Evolutionary conservation across 768 basidiomycete species (phyloP).

Genomic region (Mycena amicta): DNA sequence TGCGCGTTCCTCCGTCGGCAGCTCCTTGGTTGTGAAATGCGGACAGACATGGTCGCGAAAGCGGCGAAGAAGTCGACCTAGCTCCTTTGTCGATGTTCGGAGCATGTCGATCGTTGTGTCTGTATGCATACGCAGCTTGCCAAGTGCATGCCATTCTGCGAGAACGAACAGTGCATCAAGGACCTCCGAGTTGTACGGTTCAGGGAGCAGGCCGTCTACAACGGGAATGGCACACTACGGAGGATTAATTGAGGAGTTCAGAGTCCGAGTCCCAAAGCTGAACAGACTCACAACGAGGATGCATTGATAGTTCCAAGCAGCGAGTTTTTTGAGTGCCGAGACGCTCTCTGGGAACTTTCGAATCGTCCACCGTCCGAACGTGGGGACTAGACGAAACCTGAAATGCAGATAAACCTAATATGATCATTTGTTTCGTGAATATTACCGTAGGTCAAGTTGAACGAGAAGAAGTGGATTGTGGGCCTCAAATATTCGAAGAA

Average conservation of each 20-base stretch:
- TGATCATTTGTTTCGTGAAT: no score
- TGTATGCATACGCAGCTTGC: constrained; percentile 34
- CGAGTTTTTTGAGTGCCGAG: background rate
- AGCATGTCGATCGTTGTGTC: constrained; percentile 20
- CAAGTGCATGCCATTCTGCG: constrained; percentile 19
- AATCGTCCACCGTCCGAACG: background rate
- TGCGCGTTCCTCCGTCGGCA: constrained; percentile 21
- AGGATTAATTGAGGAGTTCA: background rate
- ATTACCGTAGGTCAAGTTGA: background rate
- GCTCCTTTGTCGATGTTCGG: constrained; percentile 8
- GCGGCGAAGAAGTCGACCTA: constrained; percentile 15
- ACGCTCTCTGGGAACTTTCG: background rate
- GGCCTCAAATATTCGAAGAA: constrained; percentile 8
- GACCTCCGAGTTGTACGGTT: constrained; percentile 9
- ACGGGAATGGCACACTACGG: constrained; percentile 17
- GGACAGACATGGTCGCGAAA: background rate
- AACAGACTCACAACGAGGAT: constrained; percentile 18
- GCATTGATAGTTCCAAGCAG: background rate
- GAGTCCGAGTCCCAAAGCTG: no score
- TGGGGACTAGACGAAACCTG: background rate
- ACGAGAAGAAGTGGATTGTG: background rate
- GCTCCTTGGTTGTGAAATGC: constrained; percentile 20
- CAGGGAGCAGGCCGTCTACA: constrained; percentile 11
- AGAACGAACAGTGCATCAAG: constrained; percentile 20
- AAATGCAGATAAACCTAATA: no score